Evolutionary conservation across 129 eudicot species (phyloP), one percentile per base, ranked within the genome.

Genomic region (Apium graveolens): DNA sequence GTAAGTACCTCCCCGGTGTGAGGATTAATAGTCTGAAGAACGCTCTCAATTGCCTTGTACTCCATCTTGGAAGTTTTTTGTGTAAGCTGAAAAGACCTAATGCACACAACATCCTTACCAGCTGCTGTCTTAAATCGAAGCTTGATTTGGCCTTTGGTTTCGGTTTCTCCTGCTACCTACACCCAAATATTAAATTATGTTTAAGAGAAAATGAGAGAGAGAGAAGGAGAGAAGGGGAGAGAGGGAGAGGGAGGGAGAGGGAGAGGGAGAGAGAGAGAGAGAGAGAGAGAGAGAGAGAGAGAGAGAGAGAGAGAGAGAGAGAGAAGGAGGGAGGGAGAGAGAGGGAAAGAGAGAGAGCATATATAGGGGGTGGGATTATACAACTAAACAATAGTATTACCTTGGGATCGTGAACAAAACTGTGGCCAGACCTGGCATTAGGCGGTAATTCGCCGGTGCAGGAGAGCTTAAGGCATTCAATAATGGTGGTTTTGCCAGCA

Each of bases 161-260:
- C 98, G 11, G 98, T 94, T 83, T 94, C 97, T 37, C 98, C 98
- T 9, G 98, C 97, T 72, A 94, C 98, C 98, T 94, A 80, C 78
- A 86, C 44, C 83, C 83, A 68, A 71, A 57, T 13, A 49, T 69
- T 34, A 49, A 44, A 44, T 1, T 12, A 10, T 11, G 14, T 43
- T 43, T 11, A 10, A 4, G 51, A 14, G 18, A 48, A 21, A 4
- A 7, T 2, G 53, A 7, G 13, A 5, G 21, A 48, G 53, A 48
- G 53, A 17, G 21, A 48, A 20, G 6, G 11, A 1, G 60, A 20
- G 21, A 55, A 31, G 9, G 31, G 2, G 65, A 10, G 65, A n/a
- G 31, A 21, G 27, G 0, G 11, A 8, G 11, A 1, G 53, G 1
- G 11, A 6, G 27, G 24, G 65, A n/a, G 31, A 9, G 65, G 3